Conservation (phyloP, 108 stramenopile species). For the Skeletonema grethae region DNA sequence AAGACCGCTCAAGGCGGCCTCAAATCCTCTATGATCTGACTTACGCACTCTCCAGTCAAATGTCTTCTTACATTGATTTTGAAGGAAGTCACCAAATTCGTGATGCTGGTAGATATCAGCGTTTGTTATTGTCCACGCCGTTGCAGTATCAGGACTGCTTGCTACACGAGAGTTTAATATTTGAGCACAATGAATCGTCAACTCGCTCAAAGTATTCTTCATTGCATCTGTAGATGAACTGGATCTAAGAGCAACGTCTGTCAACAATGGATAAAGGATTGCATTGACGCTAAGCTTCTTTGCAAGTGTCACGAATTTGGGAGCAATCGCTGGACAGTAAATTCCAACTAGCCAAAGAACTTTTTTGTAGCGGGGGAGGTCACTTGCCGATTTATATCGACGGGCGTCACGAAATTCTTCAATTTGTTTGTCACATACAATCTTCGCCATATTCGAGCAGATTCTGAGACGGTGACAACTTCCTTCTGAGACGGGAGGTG, state of each 20-base stretch:
- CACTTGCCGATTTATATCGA: not conserved
- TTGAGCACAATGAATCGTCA: slow-evolving; percentile 8
- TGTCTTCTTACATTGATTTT: slow-evolving; percentile 9
- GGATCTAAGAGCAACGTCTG: slow-evolving; percentile 3
- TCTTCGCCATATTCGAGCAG: slow-evolving; percentile 13
- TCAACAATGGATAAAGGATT: slow-evolving; percentile 1
- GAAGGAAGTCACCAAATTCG: not conserved
- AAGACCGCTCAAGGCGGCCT: not conserved
- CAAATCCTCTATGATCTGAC: not conserved
- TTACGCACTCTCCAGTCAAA: slow-evolving; percentile 14
- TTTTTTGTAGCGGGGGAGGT: not conserved
- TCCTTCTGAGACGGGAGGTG: not conserved
- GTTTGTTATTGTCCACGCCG: slow-evolving; percentile 3
- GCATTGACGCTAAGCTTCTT: not conserved
- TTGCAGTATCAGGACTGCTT: not conserved
- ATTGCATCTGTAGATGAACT: not conserved
- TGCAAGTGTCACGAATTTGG: slow-evolving; percentile 4
- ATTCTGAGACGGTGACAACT: not conserved
- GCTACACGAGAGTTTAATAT: not conserved
- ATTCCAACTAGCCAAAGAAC: not conserved
- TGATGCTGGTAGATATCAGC: not conserved
- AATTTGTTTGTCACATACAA: slow-evolving; percentile 11
- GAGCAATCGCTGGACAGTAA: slow-evolving; percentile 8
- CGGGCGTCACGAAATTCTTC: not conserved
- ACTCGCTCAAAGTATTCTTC: not conserved